Base-by-base conservation (phyloP, 108 stramenopile species). In the Seminavis robusta region DNA sequence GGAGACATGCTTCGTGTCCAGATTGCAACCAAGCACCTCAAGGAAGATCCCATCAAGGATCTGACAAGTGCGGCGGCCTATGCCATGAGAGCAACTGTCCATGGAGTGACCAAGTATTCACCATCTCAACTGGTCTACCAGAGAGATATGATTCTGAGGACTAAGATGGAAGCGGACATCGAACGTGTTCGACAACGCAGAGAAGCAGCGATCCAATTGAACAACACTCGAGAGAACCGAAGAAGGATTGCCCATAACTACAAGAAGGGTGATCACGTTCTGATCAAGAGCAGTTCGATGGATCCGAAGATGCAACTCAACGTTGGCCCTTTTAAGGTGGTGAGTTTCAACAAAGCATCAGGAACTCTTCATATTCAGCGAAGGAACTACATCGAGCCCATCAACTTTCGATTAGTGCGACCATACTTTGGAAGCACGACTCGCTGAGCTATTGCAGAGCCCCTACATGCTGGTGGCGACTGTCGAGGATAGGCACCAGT, bases 111-210 rank as follows among this genome's bases (percentile, higher is more conserved):
- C 4, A 34, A 63, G 40, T 53, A 61, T 20, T 53, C 57, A 2
- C 72, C 72, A 38, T 61, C 51, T 27, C 49, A 61, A 55, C 29
- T 74, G 4, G 70, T 48, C 3, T 79, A 71, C 46, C 31, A 47
- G 16, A 56, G 67, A 8, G 71, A 78, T 36, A 73, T 78, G 77
- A 17, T 79, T 16, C 28, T 73, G 0, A 37, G 53, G n/a, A 57
- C 72, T 43, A 67, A 73, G 15, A 49, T 47, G 21, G 10, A 52
- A 0, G 66, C 61, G 33, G 48, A 67, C 42, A 68, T 66, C 66
- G 11, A 13, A 39, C 36, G 44, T 24, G 56, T 73, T 21, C 60
- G 62, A 19, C 45, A 52, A 20, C 31, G 53, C 17, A 46, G 56
- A 27, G 56, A 59, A 26, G 11, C 24, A 10, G 13, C 26, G 29